Evolutionary conservation across 148 eudicot species (phyloP).

Genomic region (Silene uniflora): DNA sequence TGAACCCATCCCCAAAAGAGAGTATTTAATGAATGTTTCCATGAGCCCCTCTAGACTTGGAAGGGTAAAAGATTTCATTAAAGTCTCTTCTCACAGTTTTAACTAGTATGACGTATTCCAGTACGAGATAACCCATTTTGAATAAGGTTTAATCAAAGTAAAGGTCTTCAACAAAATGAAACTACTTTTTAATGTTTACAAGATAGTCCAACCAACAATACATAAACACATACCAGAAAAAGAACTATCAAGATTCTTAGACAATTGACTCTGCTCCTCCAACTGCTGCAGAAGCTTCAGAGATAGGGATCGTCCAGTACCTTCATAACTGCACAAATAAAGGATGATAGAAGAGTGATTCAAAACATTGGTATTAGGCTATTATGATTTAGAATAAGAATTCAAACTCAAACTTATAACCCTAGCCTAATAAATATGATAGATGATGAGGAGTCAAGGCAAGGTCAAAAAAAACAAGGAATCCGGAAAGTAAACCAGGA

Average conservation of each 20-base stretch:
- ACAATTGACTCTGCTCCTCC: slow-evolving; percentile 66
- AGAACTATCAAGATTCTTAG: slow-evolving; percentile 54
- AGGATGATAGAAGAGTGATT: no score
- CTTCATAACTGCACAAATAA: slow-evolving; percentile 70
- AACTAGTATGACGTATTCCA: background rate
- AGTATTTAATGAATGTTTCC: background rate
- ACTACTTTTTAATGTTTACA: background rate
- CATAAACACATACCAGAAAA: slow-evolving; percentile 49
- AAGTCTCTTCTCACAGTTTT: background rate
- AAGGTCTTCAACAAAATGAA: no score
- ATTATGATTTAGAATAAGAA: background rate
- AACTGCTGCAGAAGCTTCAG: slow-evolving; percentile 87
- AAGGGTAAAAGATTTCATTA: background rate
- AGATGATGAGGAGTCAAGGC: background rate
- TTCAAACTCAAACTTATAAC: background rate
- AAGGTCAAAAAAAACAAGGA: background rate
- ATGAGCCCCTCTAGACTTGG: background rate
- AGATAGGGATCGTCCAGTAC: slow-evolving; percentile 91
- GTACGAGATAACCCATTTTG: background rate
- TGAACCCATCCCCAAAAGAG: background rate
- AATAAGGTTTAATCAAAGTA: background rate
- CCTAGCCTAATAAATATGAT: background rate
- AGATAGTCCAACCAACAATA: background rate
- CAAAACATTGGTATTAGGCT: slow-evolving; percentile 1
- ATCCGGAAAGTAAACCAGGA: background rate